phyloP scores from a whole-genome alignment of 371 early-diverging fungal genomes.

The Chytridiales sp. region DNA sequence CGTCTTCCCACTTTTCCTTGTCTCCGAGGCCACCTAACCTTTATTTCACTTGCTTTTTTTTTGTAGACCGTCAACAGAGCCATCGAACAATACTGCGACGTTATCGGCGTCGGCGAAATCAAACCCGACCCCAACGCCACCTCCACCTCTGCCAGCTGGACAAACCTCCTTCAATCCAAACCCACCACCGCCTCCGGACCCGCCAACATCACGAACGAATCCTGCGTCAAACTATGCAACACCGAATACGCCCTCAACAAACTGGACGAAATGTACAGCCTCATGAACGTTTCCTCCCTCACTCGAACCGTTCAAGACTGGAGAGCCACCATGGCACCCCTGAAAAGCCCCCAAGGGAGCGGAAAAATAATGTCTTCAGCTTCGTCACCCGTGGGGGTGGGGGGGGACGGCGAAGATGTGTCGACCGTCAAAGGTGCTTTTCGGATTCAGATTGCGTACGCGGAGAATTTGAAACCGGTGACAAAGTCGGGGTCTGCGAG shows the following conservation, averaged over 20 bases:
- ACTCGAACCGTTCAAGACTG: conserved; percentile 33
- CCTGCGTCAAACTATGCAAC: conserved; percentile 51
- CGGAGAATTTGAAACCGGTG: conserved; percentile 47
- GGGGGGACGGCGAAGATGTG: conserved; percentile 25
- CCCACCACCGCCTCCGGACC: conserved; percentile 23
- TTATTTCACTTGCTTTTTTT: not conserved
- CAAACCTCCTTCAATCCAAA: conserved; percentile 10
- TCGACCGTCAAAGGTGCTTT: conserved; percentile 43
- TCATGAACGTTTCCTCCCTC: conserved; percentile 42
- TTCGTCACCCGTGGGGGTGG: conserved; percentile 2
- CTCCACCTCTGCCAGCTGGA: conserved; percentile 21
- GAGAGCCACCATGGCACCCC: conserved; percentile 24
- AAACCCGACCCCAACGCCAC: conserved; percentile 11
- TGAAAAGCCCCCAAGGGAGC: not conserved
- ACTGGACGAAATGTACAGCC: conserved; percentile 45
- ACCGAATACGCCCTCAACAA: conserved; percentile 45
- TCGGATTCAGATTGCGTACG: conserved; percentile 42
- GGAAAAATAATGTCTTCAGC: conserved; percentile 2
- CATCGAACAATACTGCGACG: conserved; percentile 52
- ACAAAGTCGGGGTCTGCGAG: conserved; percentile 46
- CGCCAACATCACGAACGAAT: conserved; percentile 42
- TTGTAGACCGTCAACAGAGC: conserved; percentile 42
- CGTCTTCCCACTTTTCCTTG: not conserved
- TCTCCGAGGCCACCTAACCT: not conserved
- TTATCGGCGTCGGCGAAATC: conserved; percentile 41